phyloP scores from a whole-genome alignment of 1,139 yeast species.

The Yamadazyma diospyri region DNA sequence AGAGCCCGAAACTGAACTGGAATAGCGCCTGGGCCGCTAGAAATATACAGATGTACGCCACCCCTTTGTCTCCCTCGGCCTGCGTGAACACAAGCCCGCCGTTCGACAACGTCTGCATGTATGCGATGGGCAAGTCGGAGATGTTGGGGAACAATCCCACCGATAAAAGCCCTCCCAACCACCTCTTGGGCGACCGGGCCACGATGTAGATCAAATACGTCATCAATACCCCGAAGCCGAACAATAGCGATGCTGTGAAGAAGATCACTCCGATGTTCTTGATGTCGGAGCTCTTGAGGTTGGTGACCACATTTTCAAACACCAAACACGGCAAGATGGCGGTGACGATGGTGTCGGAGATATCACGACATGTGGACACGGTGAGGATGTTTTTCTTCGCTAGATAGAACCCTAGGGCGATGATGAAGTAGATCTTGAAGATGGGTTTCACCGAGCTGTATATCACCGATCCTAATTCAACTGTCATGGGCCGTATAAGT shows the following conservation, averaged over 20 bases:
- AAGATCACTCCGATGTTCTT: conserved; percentile 72
- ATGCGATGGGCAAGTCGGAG: conserved; percentile 87
- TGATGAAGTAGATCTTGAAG: conserved; percentile 75
- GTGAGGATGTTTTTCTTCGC: conserved; percentile 66
- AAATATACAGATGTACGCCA: conserved; percentile 81
- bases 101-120: conserved; percentile 73
- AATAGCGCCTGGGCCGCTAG: conserved; percentile 66
- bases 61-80: conserved; percentile 69
- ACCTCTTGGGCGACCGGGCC: conserved; percentile 58
- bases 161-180: conserved; percentile 77
- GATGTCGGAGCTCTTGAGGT: conserved; percentile 68
- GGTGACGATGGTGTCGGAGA: conserved; percentile 68
- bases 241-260: conserved; percentile 49
- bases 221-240: conserved; percentile 34
- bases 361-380: conserved; percentile 70
- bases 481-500: conserved; percentile 5
- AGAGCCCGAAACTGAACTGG: conserved; percentile 77
- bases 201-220: conserved; percentile 30
- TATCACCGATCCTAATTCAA: conserved; percentile 60
- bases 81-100: conserved; percentile 54
- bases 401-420: conserved; percentile 63
- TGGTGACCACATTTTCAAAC: conserved; percentile 70
- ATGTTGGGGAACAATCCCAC: conserved; percentile 65
- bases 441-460: conserved; percentile 85
- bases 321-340: conserved; percentile 76